phyloP scores from a whole-genome alignment of 228 moss, liverwort and hornwort genomes.

The Sphagnum magellanicum region DNA sequence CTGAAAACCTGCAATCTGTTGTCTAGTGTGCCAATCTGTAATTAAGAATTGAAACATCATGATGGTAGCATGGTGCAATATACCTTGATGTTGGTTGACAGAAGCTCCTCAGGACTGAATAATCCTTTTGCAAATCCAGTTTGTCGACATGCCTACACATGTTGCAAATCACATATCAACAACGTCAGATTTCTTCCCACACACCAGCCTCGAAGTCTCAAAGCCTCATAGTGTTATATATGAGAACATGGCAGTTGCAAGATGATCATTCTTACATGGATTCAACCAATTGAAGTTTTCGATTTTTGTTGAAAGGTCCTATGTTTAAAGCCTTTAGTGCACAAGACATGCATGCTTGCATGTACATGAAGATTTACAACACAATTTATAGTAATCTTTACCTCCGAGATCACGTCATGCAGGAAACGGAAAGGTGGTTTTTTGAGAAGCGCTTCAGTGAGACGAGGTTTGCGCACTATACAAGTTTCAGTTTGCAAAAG shows the following conservation, averaged over 20 bases:
- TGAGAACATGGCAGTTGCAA: too few relatives aligned
- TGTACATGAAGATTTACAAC: not conserved
- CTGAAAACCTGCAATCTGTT: too few relatives aligned
- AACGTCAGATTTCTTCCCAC: too few relatives aligned
- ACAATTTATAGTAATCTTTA: constrained; percentile 1
- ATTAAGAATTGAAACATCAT: not conserved
- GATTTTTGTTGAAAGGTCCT: too few relatives aligned
- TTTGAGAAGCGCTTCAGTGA: constrained; percentile 63
- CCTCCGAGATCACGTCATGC: constrained; percentile 85
- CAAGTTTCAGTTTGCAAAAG: constrained; percentile 65
- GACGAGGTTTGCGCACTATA: constrained; percentile 65
- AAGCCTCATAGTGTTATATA: too few relatives aligned
- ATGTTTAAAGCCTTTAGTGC: too few relatives aligned
- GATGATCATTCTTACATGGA: too few relatives aligned
- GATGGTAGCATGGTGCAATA: not conserved
- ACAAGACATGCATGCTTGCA: too few relatives aligned
- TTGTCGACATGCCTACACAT: constrained; percentile 46
- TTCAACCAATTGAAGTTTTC: too few relatives aligned
- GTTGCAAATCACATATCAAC: not conserved
- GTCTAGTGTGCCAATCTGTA: too few relatives aligned
- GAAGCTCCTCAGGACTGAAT: constrained; percentile 52
- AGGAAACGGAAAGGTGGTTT: constrained; percentile 91
- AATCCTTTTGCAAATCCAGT: constrained; percentile 76
- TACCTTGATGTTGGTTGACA: constrained; percentile 85
- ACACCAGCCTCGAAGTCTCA: too few relatives aligned